Conservation (phyloP, 2,329 filamentous ascomycete species). For the Drechmeria coniospora region DNA sequence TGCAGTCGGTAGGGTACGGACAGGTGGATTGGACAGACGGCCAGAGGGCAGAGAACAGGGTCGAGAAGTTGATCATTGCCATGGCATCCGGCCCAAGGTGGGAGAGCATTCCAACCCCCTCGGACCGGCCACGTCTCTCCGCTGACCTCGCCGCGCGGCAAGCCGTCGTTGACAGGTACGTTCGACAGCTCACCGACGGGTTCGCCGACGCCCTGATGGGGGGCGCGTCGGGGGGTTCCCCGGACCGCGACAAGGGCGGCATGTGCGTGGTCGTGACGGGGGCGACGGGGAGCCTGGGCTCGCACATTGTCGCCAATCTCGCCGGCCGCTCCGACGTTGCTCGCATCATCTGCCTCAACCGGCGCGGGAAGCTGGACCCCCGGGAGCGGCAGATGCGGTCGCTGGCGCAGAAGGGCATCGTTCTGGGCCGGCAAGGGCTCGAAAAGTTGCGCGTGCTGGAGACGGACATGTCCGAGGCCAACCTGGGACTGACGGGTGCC, state of each 20-base stretch:
- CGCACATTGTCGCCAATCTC: conserved; percentile 16
- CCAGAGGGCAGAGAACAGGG: background rate
- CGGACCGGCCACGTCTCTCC: background rate
- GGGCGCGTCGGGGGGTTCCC: background rate
- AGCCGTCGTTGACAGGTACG: conserved; percentile 1
- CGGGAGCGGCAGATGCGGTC: background rate
- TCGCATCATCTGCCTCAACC: conserved; percentile 29
- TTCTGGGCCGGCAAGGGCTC: background rate
- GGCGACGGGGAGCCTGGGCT: conserved; percentile 21
- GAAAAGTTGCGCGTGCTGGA: conserved; percentile 1
- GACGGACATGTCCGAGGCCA: conserved; percentile 12
- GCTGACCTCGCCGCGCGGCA: background rate
- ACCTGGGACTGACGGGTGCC: conserved; percentile 22
- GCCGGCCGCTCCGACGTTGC: conserved; percentile 12
- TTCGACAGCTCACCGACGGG: background rate
- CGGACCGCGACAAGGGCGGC: background rate
- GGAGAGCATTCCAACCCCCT: background rate
- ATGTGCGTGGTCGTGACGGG: conserved; percentile 20
- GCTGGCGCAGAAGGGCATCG: background rate
- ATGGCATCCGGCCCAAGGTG: conserved; percentile 1
- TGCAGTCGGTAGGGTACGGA: conserved; percentile 4
- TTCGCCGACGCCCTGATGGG: background rate
- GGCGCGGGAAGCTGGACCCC: conserved; percentile 7
- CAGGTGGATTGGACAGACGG: conserved; percentile 7
- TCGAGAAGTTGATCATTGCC: conserved; percentile 4